Evolutionary conservation across 192 early-diverging fungal genomes (phyloP), one percentile per base, ranked within the genome.

Genomic region (Backusella australiensis): DNA sequence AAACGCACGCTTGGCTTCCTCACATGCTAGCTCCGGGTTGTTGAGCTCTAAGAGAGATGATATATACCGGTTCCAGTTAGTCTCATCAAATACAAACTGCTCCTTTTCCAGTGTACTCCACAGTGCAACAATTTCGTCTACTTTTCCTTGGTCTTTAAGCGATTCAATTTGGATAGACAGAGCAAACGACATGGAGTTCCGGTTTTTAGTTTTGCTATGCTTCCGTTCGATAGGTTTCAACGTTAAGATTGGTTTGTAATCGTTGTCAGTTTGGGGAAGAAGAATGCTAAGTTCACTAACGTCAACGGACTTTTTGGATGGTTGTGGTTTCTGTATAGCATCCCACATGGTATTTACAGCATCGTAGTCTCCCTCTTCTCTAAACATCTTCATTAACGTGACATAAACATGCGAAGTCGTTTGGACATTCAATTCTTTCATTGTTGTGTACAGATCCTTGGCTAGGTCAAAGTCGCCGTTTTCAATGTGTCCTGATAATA

Each of bases 51-150:
- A 56, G 73, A 90, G 36, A 9, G 79, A 75, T 41, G 79, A 77
- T 35, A 79, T 73, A 66, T 86, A 88, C 15, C 83, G 77, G 46
- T 90, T 90, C 82, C 82, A 90, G 70, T 90, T 90, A 26, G 78
- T 41, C 1, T 80, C 84, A 76, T 88, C 87, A 75, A 90, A 90
- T 46, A 53, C 34, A 65, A 81, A 90, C 3, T 69, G 75, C 23
- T 79, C 19, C 1, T 67, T 21, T 44, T 78, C 73, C 1, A 90
- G 75, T 17, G 73, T 35, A 0, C 29, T 52, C 89, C 89, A 90
- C 4, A 87, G 78, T 12, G 52, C 32, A 23, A 82, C 73, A 17
- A 84, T 76, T 23, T 85, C 73, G 19, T 78, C 52, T 19, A 74
- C 52, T 44, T 78, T 53, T 4, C 80, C 76, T 44, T 82, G 79